These are phyloP conservation scores for Parsonsia alboflavescens DNA, from an alignment of 257 asterid species.

Conservation along the genomic window DNA sequence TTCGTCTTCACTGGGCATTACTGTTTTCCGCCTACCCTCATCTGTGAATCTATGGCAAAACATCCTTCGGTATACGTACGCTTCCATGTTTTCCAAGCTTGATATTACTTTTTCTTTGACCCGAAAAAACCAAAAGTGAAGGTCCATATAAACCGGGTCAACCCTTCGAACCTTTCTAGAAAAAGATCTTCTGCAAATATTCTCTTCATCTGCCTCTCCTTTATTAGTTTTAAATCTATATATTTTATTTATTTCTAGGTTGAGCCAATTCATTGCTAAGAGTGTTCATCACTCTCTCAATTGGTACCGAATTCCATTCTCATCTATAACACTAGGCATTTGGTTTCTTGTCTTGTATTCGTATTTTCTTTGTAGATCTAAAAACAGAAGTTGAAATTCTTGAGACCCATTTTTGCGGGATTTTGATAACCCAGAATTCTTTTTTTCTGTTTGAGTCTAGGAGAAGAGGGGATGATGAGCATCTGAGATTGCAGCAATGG, in stretches of 20 bases:
- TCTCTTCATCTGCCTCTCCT: slow-evolving; percentile 16
- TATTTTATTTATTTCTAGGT: background rate
- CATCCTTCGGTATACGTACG: slow-evolving; percentile 12
- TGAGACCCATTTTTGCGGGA: slow-evolving; percentile 21
- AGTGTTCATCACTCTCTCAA: background rate
- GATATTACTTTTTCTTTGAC: slow-evolving; percentile 13
- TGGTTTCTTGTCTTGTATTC: background rate
- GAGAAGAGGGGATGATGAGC: slow-evolving; percentile 40
- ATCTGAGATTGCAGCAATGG: slow-evolving; percentile 49
- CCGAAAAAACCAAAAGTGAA: slow-evolving; percentile 17
- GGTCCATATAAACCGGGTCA: slow-evolving; percentile 36
- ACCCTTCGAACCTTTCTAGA: slow-evolving; percentile 30
- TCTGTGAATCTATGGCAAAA: background rate
- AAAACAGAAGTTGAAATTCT: background rate
- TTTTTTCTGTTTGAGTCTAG: slow-evolving; percentile 35
- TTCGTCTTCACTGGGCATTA: background rate
- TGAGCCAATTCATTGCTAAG: background rate
- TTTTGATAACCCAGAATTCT: slow-evolving; percentile 5
- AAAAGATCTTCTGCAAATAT: slow-evolving; percentile 33
- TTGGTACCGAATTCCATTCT: background rate
- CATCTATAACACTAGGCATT: background rate
- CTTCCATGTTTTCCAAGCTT: background rate
- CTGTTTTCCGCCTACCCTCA: too few species aligned
- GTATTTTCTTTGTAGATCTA: slow-evolving; percentile 31
- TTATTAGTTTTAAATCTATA: background rate